Evolutionary conservation across 441 rosid species (phyloP).

Genomic region (Gossypium gossypioides): DNA sequence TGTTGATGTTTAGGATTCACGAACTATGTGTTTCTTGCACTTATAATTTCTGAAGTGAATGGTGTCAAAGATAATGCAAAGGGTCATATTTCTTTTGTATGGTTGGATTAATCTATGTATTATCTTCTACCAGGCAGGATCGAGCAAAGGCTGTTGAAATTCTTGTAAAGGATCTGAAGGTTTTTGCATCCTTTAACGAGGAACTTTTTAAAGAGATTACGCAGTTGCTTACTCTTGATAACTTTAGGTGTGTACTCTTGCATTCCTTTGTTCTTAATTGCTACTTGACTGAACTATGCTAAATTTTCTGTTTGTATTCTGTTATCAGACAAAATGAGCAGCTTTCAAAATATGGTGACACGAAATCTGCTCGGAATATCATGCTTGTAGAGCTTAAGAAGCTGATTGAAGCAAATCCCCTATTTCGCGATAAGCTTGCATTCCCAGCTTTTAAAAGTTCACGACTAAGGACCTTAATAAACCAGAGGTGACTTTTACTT

Average conservation of each 20-base stretch:
- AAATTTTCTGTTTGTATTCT: background rate
- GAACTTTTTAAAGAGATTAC: slow-evolving; percentile 61
- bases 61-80: background rate
- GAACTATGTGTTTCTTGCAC: background rate
- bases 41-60: background rate
- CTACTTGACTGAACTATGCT: background rate
- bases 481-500: slow-evolving; percentile 55
- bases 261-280: background rate
- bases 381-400: slow-evolving; percentile 82
- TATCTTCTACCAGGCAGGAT: slow-evolving; percentile 39
- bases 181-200: slow-evolving; percentile 49
- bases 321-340: slow-evolving; percentile 74
- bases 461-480: slow-evolving; percentile 70
- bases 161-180: slow-evolving; percentile 54
- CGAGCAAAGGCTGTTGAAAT: slow-evolving; percentile 59
- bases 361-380: slow-evolving; percentile 72
- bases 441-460: slow-evolving; percentile 69
- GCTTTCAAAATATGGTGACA: slow-evolving; percentile 85
- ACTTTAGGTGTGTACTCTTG: slow-evolving; percentile 33
- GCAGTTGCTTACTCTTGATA: slow-evolving; percentile 38
- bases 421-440: slow-evolving; percentile 71
- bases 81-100: background rate
- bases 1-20: background rate
- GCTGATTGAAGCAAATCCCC: slow-evolving; percentile 81
- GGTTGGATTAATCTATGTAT: background rate